Evolutionary conservation across 345 rosid species (phyloP).

Genomic region (Populus simonii): DNA sequence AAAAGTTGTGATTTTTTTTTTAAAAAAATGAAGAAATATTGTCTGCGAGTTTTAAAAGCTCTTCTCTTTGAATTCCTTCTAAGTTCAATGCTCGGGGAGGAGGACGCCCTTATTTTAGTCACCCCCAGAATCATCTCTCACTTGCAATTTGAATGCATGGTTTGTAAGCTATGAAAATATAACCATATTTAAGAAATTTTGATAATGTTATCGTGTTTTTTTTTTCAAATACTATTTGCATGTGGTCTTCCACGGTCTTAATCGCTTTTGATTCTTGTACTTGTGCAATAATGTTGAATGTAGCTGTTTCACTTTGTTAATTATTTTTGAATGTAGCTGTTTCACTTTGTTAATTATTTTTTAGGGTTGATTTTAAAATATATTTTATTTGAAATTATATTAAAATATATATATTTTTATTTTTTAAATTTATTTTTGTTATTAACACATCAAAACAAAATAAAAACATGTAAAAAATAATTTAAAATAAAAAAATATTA

Average conservation of each 20-base stretch:
- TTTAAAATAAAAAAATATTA: no score
- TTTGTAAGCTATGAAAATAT: not conserved
- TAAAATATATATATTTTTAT: no score
- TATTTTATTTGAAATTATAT: no score
- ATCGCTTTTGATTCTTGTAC: not conserved
- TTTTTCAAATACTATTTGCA: not conserved
- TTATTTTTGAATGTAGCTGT: not conserved
- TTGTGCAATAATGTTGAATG: not conserved
- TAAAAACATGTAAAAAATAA: no score
- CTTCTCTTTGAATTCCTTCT: not conserved
- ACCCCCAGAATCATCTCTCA: not conserved
- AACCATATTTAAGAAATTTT: not conserved
- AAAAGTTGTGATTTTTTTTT: no score
- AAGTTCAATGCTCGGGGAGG: not conserved
- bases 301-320: not conserved
- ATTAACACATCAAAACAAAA: no score
- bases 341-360: accelerated
- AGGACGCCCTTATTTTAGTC: not conserved
- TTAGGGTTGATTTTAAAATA: no score
- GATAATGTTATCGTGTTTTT: not conserved
- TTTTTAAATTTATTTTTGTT: no score
- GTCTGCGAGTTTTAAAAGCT: not conserved
- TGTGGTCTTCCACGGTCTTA: not conserved
- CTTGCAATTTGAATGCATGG: not conserved
- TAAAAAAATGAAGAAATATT: no score